Evolutionary conservation across 257 asterid genomes (phyloP).

Genomic region (Nicotiana benthamiana): DNA sequence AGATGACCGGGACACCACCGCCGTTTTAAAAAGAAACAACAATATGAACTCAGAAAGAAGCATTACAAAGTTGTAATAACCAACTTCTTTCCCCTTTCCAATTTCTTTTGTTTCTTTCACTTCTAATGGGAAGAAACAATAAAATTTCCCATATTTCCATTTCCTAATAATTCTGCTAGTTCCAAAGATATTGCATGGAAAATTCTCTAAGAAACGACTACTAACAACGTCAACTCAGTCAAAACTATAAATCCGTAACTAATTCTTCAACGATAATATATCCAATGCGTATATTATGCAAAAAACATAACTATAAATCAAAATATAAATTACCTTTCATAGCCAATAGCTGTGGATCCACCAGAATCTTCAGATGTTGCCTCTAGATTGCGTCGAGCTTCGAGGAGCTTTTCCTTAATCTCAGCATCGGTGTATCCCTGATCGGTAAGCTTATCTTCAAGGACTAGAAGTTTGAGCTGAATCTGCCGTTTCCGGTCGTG

Average conservation of each 20-base stretch:
- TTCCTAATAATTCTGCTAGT: not conserved
- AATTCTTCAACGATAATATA: not conserved
- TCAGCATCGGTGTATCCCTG: constrained; percentile 74
- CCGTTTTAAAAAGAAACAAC: too few species aligned
- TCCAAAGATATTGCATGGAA: not conserved
- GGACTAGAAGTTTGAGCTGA: constrained; percentile 61
- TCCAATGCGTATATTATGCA: not conserved
- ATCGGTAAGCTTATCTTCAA: constrained; percentile 67
- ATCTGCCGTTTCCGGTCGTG: constrained; percentile 95
- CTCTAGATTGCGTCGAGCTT: constrained; percentile 55
- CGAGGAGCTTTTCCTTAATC: constrained; percentile 60
- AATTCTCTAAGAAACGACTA: not conserved
- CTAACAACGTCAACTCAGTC: not conserved
- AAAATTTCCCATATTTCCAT: too few species aligned
- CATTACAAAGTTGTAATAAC: not conserved
- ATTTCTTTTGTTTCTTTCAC: not conserved
- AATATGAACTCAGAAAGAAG: not conserved
- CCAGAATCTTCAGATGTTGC: constrained; percentile 46
- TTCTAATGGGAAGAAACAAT: too few species aligned
- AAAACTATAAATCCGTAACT: not conserved
- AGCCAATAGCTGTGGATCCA: constrained; percentile 12
- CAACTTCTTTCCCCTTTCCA: not conserved
- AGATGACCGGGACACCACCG: too few species aligned
- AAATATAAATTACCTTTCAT: not conserved
- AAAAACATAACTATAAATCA: not conserved